phyloP scores from a whole-genome alignment of 305 asterid genomes.

The Plantago coronopus region DNA sequence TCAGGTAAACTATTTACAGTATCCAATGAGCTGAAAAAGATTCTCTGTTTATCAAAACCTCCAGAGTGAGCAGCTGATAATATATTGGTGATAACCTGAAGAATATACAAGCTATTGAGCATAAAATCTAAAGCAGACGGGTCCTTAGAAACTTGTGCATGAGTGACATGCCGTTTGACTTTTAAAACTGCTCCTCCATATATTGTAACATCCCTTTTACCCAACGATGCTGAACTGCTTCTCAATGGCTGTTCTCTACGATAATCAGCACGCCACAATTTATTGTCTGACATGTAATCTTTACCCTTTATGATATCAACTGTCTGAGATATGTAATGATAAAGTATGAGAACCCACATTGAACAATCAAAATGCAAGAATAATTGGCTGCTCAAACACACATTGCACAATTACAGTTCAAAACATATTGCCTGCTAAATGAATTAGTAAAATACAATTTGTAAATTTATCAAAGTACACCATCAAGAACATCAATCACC shows the following conservation, averaged over 20 bases:
- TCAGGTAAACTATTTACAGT: conserved; percentile 71
- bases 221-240: conserved; percentile 32
- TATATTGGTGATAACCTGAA: conserved; percentile 59
- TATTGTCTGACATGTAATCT: conserved; percentile 37
- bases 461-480: conserved; percentile 14
- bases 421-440: conserved; percentile 7
- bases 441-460: conserved; percentile 5
- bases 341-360: conserved; percentile 26
- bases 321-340: conserved; percentile 44
- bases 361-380: conserved; percentile 14
- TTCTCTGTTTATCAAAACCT: conserved; percentile 42
- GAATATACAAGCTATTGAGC: conserved; percentile 60
- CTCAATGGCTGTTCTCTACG: conserved; percentile 29
- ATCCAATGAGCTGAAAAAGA: conserved; percentile 79
- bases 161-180: conserved; percentile 25
- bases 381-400: conserved; percentile 10
- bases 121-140: conserved; percentile 41
- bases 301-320: conserved; percentile 49
- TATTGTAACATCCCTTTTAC: conserved; percentile 29
- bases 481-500: conserved; percentile 9
- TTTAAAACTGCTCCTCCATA: conserved; percentile 33
- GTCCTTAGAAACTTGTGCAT: conserved; percentile 37
- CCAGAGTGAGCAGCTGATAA: conserved; percentile 47
- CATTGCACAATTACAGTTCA: conserved; percentile 12
- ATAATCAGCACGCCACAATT: conserved; percentile 37